These are phyloP conservation scores for Auricularia heimuer DNA, from an alignment of 768 basidiomycete genomes.

Conservation along the genomic window DNA sequence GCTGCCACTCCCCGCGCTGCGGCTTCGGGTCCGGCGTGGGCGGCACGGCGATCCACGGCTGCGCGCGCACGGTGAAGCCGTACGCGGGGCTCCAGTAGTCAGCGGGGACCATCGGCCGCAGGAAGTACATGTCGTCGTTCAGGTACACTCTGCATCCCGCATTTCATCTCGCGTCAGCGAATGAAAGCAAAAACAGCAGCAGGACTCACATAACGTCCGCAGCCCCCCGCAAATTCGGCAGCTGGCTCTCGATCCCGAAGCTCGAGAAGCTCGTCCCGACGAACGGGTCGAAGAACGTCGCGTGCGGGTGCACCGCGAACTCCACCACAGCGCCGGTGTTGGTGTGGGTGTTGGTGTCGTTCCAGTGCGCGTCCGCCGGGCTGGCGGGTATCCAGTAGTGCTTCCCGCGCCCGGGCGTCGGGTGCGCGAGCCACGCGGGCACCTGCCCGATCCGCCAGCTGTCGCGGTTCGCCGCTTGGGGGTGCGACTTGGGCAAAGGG, in stretches of 20 bases:
- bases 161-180: not conserved
- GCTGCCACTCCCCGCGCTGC: not conserved
- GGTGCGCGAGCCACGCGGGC: not conserved
- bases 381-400: not conserved
- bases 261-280: not conserved
- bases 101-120: not conserved
- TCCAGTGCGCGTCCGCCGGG: not conserved
- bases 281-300: not conserved
- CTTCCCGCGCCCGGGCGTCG: not conserved
- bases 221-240: not conserved
- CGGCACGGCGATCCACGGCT: not conserved
- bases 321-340: not conserved
- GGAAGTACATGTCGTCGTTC: constrained; percentile 2
- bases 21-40: not conserved
- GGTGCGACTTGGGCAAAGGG: not conserved
- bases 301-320: not conserved
- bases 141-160: not conserved
- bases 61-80: not conserved
- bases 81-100: not conserved
- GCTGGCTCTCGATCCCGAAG: not conserved
- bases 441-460: not conserved
- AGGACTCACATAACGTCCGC: not conserved
- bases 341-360: not conserved
- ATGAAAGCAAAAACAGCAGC: not conserved
- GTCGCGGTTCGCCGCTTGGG: not conserved